Evolutionary conservation across 371 early-diverging fungal genomes (phyloP).

Genomic region (Batkoa obscura): DNA sequence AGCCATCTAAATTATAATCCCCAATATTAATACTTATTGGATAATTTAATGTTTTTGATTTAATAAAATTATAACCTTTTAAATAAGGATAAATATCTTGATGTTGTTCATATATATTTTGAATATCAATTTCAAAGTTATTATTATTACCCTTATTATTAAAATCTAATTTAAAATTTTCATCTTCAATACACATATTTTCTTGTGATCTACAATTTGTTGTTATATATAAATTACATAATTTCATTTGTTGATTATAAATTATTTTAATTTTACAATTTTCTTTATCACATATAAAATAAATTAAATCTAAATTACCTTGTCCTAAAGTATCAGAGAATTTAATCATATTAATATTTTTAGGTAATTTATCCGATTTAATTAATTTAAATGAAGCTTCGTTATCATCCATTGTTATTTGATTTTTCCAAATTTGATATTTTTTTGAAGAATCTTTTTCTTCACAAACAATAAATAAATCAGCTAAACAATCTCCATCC

Average conservation of each 20-base stretch:
- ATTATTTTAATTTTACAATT: slow-evolving; percentile 49
- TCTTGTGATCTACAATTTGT: slow-evolving; percentile 35
- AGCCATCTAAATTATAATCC: slow-evolving; percentile 81
- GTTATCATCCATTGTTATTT: slow-evolving; percentile 11
- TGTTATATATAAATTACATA: slow-evolving; percentile 31
- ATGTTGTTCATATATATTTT: no score
- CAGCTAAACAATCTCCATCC: slow-evolving; percentile 80
- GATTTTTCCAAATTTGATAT: slow-evolving; percentile 61
- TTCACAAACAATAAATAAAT: slow-evolving; percentile 65
- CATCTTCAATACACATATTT: slow-evolving; percentile 54
- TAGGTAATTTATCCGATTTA: slow-evolving; percentile 34
- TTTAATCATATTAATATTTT: slow-evolving; percentile 51
- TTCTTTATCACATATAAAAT: slow-evolving; percentile 33
- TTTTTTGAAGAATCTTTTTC: slow-evolving; percentile 17
- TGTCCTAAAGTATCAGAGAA: slow-evolving; percentile 83
- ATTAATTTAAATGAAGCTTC: slow-evolving; percentile 36
- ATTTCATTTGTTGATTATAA: slow-evolving; percentile 66
- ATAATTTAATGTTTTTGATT: no score
- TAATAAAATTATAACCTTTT: not conserved
- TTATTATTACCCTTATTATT: no score
- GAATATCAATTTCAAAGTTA: no score
- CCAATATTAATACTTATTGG: slow-evolving; percentile 19
- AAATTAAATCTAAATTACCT: slow-evolving; percentile 70
- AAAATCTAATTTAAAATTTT: slow-evolving; percentile 19
- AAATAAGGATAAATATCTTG: no score